Percentiles rank a stretch among this genome's conserved stretches.
Evolutionary conservation across 2,329 filamentous ascomycete genomes (phyloP).

Genomic region (Cladosporium cucumerinum): DNA sequence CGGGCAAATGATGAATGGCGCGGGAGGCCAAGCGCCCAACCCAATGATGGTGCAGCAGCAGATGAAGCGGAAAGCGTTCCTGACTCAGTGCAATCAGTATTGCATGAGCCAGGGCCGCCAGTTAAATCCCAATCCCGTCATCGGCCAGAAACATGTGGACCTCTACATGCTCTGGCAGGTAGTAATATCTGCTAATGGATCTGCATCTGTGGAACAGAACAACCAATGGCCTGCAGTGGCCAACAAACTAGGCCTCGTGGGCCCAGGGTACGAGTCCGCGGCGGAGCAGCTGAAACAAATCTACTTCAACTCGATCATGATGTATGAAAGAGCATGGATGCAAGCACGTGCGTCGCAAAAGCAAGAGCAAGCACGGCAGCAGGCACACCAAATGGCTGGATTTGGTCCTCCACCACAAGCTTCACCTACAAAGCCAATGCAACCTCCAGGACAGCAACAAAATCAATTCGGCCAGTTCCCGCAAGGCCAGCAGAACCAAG

Average conservation of each 20-base stretch:
- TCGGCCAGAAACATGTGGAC: conserved; percentile 71
- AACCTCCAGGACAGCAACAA: conserved; percentile 24
- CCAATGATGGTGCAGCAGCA: conserved; percentile 22
- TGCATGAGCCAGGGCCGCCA: conserved; percentile 60
- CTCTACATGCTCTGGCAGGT: conserved; percentile 74
- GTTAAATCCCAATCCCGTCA: conserved; percentile 69
- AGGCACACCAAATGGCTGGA: conserved; percentile 41
- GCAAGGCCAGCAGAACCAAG: conserved; percentile 22
- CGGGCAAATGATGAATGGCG: conserved; percentile 26
- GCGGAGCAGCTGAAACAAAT: conserved; percentile 65
- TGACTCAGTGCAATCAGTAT: conserved; percentile 76
- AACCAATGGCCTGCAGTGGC: conserved; percentile 75
- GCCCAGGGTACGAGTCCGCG: conserved; percentile 56
- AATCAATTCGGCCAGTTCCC: conserved; percentile 19
- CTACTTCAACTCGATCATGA: conserved; percentile 71
- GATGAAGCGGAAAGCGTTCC: conserved; percentile 35
- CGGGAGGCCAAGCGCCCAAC: conserved; percentile 19
- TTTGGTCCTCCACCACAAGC: conserved; percentile 30
- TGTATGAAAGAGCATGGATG: conserved; percentile 70
- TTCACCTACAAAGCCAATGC: conserved; percentile 36
- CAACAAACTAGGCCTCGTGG: conserved; percentile 43
- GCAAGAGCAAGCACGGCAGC: conserved; percentile 32
- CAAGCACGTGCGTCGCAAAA: conserved; percentile 49
- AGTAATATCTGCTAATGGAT: conserved; percentile 74
- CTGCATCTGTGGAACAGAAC: conserved; percentile 64